A percentile compares a stretch with the other conserved stretches of the same genome.
Evolutionary conservation across 1,139 yeast genomes (phyloP).

Genomic region (Debaryomyces robertsiae): DNA sequence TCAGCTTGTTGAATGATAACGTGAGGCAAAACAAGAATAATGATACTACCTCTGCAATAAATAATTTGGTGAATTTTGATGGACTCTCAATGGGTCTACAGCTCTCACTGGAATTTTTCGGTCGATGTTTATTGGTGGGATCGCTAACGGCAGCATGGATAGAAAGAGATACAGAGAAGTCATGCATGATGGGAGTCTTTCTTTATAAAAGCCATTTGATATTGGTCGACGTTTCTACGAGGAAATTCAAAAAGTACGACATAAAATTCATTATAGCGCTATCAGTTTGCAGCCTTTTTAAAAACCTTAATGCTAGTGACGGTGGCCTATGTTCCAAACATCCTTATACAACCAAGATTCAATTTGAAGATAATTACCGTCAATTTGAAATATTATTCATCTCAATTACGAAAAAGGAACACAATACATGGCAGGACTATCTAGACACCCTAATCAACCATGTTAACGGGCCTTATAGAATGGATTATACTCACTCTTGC

Average conservation of each 20-base stretch:
- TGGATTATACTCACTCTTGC: conserved; percentile 31
- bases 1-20: conserved; percentile 25
- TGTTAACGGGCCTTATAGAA: conserved; percentile 45
- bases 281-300: conserved; percentile 31
- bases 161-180: conserved; percentile 21
- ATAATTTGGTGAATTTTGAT: conserved; percentile 18
- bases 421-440: conserved; percentile 42
- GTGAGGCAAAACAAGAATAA: conserved; percentile 19
- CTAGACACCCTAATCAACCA: conserved; percentile 33
- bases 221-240: conserved; percentile 22
- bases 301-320: conserved; percentile 25
- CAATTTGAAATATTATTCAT: conserved; percentile 51
- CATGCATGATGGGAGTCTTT: conserved; percentile 37
- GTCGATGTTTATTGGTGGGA: conserved; percentile 43
- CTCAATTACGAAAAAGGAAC: conserved; percentile 37
- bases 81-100: conserved; percentile 18
- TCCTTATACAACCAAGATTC: conserved; percentile 40
- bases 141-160: conserved; percentile 44
- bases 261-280: conserved; percentile 54
- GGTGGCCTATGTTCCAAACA: conserved; percentile 42
- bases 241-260: conserved; percentile 24
- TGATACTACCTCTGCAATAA: conserved; percentile 13
- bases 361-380: conserved; percentile 44
- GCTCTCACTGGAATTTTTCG: conserved; percentile 40
- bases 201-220: conserved; percentile 56